These are phyloP conservation scores for Schwanniomyces vanrijiae DNA, from an alignment of 805 yeast genomes.

Conservation along the genomic window DNA sequence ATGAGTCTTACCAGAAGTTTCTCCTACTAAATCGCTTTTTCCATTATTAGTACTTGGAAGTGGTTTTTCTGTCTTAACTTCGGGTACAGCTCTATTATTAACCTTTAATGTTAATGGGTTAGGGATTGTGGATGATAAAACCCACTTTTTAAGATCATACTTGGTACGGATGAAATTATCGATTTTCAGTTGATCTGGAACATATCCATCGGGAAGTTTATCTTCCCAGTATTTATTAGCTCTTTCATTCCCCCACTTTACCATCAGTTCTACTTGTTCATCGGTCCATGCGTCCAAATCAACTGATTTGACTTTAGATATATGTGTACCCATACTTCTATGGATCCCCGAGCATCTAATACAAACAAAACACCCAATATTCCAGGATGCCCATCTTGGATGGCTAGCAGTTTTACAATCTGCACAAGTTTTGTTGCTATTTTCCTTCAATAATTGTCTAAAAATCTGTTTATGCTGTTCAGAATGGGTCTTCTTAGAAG, in stretches of 20 bases:
- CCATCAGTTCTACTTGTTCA: conserved; percentile 80
- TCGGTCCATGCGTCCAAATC: conserved; percentile 97
- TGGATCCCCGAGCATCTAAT: conserved; percentile 96
- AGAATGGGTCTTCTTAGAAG: conserved; percentile 44
- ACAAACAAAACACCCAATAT: conserved; percentile 87
- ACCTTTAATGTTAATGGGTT: conserved; percentile 49
- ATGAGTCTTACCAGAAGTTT: not conserved
- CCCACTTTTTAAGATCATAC: conserved; percentile 91
- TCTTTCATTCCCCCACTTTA: conserved; percentile 79
- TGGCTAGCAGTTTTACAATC: conserved; percentile 89
- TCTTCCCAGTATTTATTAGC: conserved; percentile 88
- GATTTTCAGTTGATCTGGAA: conserved; percentile 81
- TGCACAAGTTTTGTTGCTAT: conserved; percentile 77
- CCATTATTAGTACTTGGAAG: not conserved
- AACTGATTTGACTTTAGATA: conserved; percentile 87
- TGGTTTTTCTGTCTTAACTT: not conserved
- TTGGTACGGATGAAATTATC: conserved; percentile 90
- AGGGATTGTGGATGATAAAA: conserved; percentile 52
- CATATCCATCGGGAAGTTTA: conserved; percentile 64
- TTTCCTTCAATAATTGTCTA: conserved; percentile 72
- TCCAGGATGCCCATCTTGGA: conserved; percentile 99
- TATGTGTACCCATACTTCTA: conserved; percentile 93
- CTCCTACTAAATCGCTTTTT: not conserved
- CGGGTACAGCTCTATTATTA: not conserved
- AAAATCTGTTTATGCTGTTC: conserved; percentile 69